Conservation (phyloP, 306 rosid species). For the Psophocarpus tetragonolobus region DNA sequence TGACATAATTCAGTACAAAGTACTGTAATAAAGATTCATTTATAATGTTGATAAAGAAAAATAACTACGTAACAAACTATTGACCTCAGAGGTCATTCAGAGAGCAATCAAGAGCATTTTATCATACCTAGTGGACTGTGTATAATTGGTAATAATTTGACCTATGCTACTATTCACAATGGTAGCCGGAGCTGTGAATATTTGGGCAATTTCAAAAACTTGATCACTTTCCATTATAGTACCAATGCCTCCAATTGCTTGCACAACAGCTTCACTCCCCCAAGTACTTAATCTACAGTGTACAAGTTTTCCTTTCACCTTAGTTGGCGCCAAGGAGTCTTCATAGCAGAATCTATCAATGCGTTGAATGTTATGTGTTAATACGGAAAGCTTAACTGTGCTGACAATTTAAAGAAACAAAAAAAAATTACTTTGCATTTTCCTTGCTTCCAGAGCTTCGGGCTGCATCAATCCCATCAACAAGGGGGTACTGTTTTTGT, state of each 20-base stretch:
- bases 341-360: constrained; percentile 41
- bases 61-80: background rate
- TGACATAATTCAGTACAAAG: background rate
- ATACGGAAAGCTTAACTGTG: background rate
- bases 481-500: constrained; percentile 55
- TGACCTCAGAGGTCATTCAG: background rate
- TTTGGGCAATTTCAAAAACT: constrained; percentile 53
- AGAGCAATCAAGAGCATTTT: constrained; percentile 8
- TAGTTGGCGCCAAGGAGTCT: constrained; percentile 60
- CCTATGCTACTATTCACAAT: constrained; percentile 56
- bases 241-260: constrained; percentile 71
- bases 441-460: constrained; percentile 43
- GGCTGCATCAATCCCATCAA: constrained; percentile 68
- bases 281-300: constrained; percentile 46
- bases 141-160: constrained; percentile 45
- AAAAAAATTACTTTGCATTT: constrained; percentile 49
- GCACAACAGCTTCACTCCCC: constrained; percentile 73
- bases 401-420: background rate
- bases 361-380: background rate
- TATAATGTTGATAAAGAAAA: background rate
- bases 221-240: constrained; percentile 51
- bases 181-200: constrained; percentile 81
- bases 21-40: background rate
- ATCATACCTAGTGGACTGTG: constrained; percentile 62
- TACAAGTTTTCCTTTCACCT: constrained; percentile 68